Base-by-base conservation (phyloP, 495 filamentous ascomycete species). In the Aspergillus diversus region DNA sequence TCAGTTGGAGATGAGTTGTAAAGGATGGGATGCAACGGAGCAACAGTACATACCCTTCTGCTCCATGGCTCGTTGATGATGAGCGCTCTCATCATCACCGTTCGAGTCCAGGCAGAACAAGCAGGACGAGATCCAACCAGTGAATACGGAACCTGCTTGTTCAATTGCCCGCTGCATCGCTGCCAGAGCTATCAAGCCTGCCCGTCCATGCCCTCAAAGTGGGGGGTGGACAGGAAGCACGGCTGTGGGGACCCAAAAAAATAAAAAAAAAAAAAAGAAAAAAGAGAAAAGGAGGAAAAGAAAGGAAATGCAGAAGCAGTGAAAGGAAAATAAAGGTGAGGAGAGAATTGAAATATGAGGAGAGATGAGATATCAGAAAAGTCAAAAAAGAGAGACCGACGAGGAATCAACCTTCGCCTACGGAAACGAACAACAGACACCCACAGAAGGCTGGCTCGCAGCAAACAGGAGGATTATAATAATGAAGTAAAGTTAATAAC, bases 121-220 rank as follows among this genome's bases (percentile, higher is more conserved):
- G 72, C 76, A 81, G 57, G 73, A 80, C 50, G 69, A 68, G 63
- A 78, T 66, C 79, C 79, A 81, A 60, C 75, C 77, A 61, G 73
- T 75, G 69, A 77, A 75, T 61, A 75, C 62, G 62, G 74, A 75
- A 59, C 75, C 77, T 69, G 73, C 74, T 75, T 77, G 75, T 68
- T 75, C 73, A 50, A 78, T 67, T 76, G 70, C 72, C 69, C 72
- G 69, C 66, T 71, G 75, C 73, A 76, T 80, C 54, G 75, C 77
- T 79, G 64, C 75, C 79, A 75, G 75, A 78, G 77, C 76, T 68
- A 69, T 46, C n/a, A 70, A 55, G 66, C 51, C 60, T 59, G 51
- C 63, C 69, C 70, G 66, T 69, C 75, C 73, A 76, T 77, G 61
- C 66, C 70, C 63, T 55, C 55, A 49, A 48, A 55, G 64, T 34